A percentile compares a stretch with the other conserved stretches of the same genome.
These are phyloP conservation scores for Selenicereus undatus DNA, from an alignment of 148 eudicot genomes.

Conservation along the genomic window DNA sequence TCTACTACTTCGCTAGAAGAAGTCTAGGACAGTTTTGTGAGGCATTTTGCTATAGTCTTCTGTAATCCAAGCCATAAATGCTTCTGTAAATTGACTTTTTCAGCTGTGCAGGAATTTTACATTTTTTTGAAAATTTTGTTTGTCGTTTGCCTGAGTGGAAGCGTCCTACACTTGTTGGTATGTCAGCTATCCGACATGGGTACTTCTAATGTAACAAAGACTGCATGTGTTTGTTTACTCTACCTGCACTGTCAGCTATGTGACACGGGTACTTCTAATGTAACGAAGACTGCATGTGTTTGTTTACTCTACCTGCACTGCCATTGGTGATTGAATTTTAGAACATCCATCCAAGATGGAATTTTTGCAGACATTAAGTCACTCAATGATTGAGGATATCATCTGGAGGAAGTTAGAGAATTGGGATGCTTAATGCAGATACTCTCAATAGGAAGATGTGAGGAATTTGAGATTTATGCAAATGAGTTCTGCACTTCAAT, in stretches of 20 bases:
- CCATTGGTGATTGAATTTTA: background rate
- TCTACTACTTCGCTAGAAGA: background rate
- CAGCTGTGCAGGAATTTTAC: no score
- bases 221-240: no score
- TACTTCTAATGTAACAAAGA: no score
- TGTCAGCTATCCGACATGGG: no score
- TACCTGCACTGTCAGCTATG: no score
- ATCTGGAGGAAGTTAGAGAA: background rate
- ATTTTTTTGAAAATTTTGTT: no score
- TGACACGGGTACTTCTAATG: no score
- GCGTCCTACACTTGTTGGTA: no score
- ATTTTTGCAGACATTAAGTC: background rate
- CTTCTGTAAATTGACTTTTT: no score
- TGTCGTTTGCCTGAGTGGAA: no score
- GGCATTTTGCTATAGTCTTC: background rate
- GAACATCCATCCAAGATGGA: background rate
- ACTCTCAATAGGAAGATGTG: background rate
- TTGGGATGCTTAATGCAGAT: background rate
- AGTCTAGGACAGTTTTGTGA: background rate
- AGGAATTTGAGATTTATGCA: background rate
- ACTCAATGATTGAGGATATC: background rate
- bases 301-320: no score
- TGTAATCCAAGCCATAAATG: background rate
- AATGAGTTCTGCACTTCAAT: background rate
- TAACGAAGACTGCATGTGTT: no score